Evolutionary conservation across 2,329 filamentous ascomycete species (phyloP), one percentile per base, ranked within the genome.

Genomic region (Microcyclospora tardicrescens): DNA sequence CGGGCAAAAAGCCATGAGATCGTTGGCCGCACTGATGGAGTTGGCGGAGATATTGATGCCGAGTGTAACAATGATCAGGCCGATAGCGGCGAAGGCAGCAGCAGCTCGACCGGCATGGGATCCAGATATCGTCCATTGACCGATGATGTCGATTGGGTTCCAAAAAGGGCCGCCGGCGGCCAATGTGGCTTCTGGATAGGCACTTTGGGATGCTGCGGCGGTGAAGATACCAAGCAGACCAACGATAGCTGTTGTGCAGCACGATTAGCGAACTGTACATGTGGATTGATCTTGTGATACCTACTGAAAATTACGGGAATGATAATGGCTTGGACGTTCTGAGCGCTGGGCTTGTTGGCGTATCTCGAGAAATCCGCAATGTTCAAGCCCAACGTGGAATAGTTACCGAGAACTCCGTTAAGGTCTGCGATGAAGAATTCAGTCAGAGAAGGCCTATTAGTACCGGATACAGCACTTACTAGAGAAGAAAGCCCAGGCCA

Each of bases 201-300:
- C 66, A 5, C 69, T 63, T 30, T 65, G 60, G 16, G 64, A 64
- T 5, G 73, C 72, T 0, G 70, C 71, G 0, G 74, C 71, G 9
- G 73, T 72, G 31, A 74, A 63, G 45, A 77, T 75, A 19, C 74
- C 74, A 42, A 71, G 55, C 68, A 71, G 33, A 63, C 56, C 50
- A 68, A 49, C 48, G 19, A 52, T 43, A n/a, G 51, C 43, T 45
- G 37, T 68, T 32, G 11, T 6, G 31, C 16, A 13, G 24, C 19
- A 24, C 8, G 19, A 24, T 24, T 13, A 41, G 34, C 33, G 36
- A 43, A 66, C 37, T 50, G 43, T 2, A 50, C 50, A 16, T 47
- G 45, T 2, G 51, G 53, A 32, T 48, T 54, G 38, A 55, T 57
- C 14, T 52, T 45, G 35, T 57, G 59, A 35, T 68, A 34, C 68